These are phyloP conservation scores for Ceratocystis papillata DNA, from an alignment of 2,329 filamentous ascomycete species.

Conservation along the genomic window DNA sequence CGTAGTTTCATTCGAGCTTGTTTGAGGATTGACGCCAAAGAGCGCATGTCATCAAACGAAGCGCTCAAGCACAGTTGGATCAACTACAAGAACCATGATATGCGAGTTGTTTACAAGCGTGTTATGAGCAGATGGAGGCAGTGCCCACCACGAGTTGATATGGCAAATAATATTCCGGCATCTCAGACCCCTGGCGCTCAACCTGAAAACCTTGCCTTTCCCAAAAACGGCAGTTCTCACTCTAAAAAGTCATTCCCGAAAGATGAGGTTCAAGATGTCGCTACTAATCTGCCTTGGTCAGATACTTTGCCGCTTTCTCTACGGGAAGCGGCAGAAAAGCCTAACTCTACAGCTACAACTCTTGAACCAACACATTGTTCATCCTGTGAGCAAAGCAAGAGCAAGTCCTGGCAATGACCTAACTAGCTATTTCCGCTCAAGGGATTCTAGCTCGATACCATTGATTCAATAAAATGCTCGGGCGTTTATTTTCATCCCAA, in stretches of 20 bases:
- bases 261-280: not conserved
- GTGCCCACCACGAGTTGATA: not conserved
- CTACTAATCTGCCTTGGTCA: not conserved
- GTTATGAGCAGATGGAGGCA: conserved; percentile 16
- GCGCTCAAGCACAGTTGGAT: conserved; percentile 21
- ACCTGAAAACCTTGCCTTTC: no score
- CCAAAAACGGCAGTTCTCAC: not conserved
- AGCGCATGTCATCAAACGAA: conserved; percentile 18
- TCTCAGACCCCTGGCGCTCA: not conserved
- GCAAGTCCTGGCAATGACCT: not conserved
- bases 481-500: no score
- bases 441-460: no score
- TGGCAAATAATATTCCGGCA: not conserved
- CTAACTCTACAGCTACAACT: not conserved
- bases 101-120: conserved; percentile 13
- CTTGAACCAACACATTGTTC: not conserved
- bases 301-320: not conserved
- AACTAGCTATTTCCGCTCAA: no score
- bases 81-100: conserved; percentile 9
- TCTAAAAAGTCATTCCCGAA: not conserved
- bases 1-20: conserved; percentile 21
- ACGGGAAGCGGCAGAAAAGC: not conserved
- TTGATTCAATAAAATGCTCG: no score
- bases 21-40: conserved; percentile 10
- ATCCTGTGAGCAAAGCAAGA: not conserved